Conservation (phyloP, 2,329 filamentous ascomycete species). For the Graphiopsis chlorocephala region DNA sequence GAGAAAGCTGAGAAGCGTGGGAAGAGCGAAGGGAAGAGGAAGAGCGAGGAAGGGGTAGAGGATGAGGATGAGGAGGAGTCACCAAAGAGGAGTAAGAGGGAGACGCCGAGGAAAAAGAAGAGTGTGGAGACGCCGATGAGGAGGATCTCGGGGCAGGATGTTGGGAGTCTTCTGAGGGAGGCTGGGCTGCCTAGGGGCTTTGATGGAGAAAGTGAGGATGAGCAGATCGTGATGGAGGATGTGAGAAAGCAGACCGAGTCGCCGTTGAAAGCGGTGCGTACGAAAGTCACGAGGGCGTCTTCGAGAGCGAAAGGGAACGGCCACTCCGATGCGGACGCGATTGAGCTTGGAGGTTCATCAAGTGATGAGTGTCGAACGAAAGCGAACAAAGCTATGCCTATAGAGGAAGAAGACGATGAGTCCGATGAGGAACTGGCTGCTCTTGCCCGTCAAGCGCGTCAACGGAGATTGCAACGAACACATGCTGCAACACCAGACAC, state of each 20-base stretch:
- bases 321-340: conserved; percentile 18
- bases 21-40: conserved; percentile 7
- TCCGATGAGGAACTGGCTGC: conserved; percentile 46
- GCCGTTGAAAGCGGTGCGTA: neutral
- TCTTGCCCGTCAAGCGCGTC: conserved; percentile 42
- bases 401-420: conserved; percentile 27
- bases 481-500: conserved; percentile 19
- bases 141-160: conserved; percentile 4
- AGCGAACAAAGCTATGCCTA: neutral
- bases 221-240: conserved; percentile 3
- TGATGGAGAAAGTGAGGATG: neutral
- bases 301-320: neutral
- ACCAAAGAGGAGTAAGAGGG: neutral
- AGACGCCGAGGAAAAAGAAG: neutral
- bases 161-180: neutral
- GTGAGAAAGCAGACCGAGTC: neutral
- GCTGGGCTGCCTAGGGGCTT: neutral
- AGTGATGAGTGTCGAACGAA: conserved; percentile 19
- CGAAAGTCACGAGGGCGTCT: neutral
- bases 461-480: conserved; percentile 33
- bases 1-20: conserved; percentile 4
- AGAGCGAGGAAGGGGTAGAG: conserved; percentile 2
- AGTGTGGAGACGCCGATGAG: neutral
- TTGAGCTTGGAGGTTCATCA: conserved; percentile 19
- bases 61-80: conserved; percentile 2